These are phyloP conservation scores for Monosporascus sp. DNA, from an alignment of 2,329 filamentous ascomycete genomes.

Conservation along the genomic window DNA sequence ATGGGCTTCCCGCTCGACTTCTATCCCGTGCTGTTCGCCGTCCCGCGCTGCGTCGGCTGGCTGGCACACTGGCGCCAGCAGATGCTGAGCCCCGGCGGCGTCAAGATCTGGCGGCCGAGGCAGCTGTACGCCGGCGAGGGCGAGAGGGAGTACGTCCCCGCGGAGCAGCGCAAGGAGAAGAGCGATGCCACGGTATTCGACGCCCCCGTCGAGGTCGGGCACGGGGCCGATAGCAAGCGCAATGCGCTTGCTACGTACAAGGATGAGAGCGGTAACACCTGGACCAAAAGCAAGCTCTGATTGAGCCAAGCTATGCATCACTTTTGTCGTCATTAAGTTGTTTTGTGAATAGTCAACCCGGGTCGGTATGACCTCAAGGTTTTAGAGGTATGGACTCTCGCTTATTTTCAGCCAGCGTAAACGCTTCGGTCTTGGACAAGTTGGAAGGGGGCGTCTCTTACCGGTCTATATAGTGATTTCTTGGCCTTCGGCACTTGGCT, in stretches of 20 bases:
- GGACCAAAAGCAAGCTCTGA: slow-evolving; percentile 23
- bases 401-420: too few relatives aligned
- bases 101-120: slow-evolving; percentile 46
- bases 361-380: too few relatives aligned
- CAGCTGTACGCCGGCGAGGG: slow-evolving; percentile 42
- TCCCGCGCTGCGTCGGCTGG: slow-evolving; percentile 46
- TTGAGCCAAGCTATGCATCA: too few relatives aligned
- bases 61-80: slow-evolving; percentile 47
- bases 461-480: too few relatives aligned
- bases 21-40: slow-evolving; percentile 46
- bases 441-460: too few relatives aligned
- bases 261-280: slow-evolving; percentile 29
- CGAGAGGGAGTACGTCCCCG: slow-evolving; percentile 38
- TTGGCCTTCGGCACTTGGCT: too few relatives aligned
- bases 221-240: slow-evolving; percentile 38
- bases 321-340: too few relatives aligned
- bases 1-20: slow-evolving; percentile 49
- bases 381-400: too few relatives aligned
- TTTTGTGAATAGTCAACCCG: too few relatives aligned
- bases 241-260: slow-evolving; percentile 34
- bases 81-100: slow-evolving; percentile 39
- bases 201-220: slow-evolving; percentile 29
- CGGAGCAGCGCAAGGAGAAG: slow-evolving; percentile 27
- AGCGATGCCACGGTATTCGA: slow-evolving; percentile 27
- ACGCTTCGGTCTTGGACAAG: too few relatives aligned